A percentile compares a stretch with the other conserved stretches of the same genome.
Conservation (phyloP, 495 filamentous ascomycete genomes). For the Cercophora scortea region DNA sequence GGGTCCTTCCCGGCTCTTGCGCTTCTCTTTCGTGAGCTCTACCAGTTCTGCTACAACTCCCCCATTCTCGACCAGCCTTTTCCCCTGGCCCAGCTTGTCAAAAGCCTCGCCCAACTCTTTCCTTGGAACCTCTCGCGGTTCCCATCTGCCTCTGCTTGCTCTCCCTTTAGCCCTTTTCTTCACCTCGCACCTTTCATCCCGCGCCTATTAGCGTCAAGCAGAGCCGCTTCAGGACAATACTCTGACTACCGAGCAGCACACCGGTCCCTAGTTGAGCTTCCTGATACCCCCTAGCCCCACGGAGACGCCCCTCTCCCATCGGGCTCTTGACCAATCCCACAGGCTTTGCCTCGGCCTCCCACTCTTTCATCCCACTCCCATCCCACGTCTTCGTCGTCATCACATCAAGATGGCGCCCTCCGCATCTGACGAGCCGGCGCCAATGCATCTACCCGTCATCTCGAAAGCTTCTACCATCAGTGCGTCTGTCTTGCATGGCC, state of each 20-base stretch:
- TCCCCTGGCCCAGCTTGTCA: neutral
- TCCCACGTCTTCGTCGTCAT: conserved; percentile 20
- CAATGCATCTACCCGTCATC: conserved; percentile 35
- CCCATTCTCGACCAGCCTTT: neutral
- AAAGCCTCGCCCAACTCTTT: neutral
- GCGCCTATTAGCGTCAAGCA: conserved; percentile 4
- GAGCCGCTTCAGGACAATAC: conserved; percentile 8
- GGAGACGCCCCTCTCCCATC: conserved; percentile 14
- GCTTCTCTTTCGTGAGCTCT: conserved; percentile 6
- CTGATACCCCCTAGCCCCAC: conserved; percentile 13
- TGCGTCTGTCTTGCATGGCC: conserved; percentile 45
- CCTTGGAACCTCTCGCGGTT: neutral
- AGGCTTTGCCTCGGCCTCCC: conserved; percentile 7
- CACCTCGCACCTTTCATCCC: conserved; percentile 5
- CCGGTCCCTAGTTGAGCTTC: conserved; percentile 8
- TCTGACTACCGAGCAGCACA: neutral
- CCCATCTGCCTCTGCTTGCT: neutral
- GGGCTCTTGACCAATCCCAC: conserved; percentile 16
- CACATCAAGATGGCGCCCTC: conserved; percentile 39
- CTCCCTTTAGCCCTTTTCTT: neutral
- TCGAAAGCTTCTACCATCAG: conserved; percentile 35
- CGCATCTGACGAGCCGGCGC: conserved; percentile 31
- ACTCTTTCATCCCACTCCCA: conserved; percentile 23
- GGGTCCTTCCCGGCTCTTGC: conserved; percentile 13
- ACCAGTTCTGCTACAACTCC: conserved; percentile 11